Base-by-base conservation (phyloP, 768 basidiomycete genomes). In the Psilocybe azurescens region DNA sequence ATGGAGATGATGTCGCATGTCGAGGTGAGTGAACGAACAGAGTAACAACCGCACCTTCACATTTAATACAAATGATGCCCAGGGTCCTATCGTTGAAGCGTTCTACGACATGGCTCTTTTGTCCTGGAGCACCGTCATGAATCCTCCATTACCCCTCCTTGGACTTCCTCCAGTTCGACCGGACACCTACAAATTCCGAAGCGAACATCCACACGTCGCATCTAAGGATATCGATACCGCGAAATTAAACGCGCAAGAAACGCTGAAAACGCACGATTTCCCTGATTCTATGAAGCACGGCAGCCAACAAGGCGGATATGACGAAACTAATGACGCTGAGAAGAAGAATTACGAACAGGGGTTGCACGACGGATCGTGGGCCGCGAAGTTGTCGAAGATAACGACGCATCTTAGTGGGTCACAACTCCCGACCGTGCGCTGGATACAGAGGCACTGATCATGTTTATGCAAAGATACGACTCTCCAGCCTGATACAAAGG, bases 1-100 rank as follows among this genome's bases (percentile, higher is more conserved):
- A 63, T 63, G 62, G 62, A 63, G 57, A 63, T 63, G 62, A 63
- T 63, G 62, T 49, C 52, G 8, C 62, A 63, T 29, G 52, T 63
- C 9, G 62, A 63, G 47, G 62, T 54, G 2, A 50, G 33, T 10
- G 1, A 20, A 20, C 20, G 20, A 20, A 20, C 20, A 20, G 20
- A 20, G 20, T 20, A 20, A 2, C 20, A 20, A 20, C 20, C 20
- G 20, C 20, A 20, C 20, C 20, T 20, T 20, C 20, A n/a, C 14
- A 18, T 28, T 20, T n/a, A 36, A 48, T 48, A 3, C 5, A 52
- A 29, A 24, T 46, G 10, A 2, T n/a, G 7, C 36, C 4, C 9
- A 63, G 62, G 62, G 62, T 9, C 62, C 62, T 1, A 63, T 63
- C 5, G 62, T 63, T 1, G 62, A 63, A 44, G 51, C 62, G 16